Evolutionary conservation across 208 protist species (phyloP), one percentile per base, ranked within the genome.

Genomic region (Acanthamoeba castellanii): DNA sequence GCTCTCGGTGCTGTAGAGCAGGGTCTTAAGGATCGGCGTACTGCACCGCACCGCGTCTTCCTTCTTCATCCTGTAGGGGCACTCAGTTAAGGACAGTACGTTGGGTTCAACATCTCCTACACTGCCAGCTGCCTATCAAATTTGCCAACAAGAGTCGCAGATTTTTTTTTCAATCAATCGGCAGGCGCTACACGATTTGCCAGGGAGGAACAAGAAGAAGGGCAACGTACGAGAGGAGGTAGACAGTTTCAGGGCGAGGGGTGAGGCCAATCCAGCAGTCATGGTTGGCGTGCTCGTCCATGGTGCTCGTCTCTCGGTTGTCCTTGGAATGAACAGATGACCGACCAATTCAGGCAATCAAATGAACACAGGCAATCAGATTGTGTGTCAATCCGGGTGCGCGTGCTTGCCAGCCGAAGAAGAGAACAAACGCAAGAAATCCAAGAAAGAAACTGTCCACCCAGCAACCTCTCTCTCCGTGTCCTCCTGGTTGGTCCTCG

Each of bases 1-100:
- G 52, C 57, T 70, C 22, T 91, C 50, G 13, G 84, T 72, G 84
- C 84, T 91, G 84, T 91, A 91, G 32, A 91, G 84, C 47, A 91
- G 45, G 50, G 84, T 91, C 30, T 91, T 91, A n/a, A 91, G 59
- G 25, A 91, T 91, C 30, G 84, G 84, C 11, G 59, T 66, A 68
- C 84, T 91, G 25, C 84, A 91, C 32, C 59, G 84, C n/a, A 70
- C 50, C 7, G 59, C 84, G 25, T 72, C 59, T 42, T 91, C 84
- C 34, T 91, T 91, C 55, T 70, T 91, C 59, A 91, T 72, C 14
- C 84, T 91, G 59, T 5, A 61, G 4, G 59, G 2, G 2, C 16
- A 7, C 59, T 4, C 18, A 25, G 6, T 25, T 4, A 11, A 68
- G 27, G 61, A 27, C 22, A 68, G 13, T 25, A 6, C 22, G 57